Evolutionary conservation across 2,329 filamentous ascomycete genomes (phyloP), one percentile per base, ranked within the genome.

Genomic region (Apiospora aurea): DNA sequence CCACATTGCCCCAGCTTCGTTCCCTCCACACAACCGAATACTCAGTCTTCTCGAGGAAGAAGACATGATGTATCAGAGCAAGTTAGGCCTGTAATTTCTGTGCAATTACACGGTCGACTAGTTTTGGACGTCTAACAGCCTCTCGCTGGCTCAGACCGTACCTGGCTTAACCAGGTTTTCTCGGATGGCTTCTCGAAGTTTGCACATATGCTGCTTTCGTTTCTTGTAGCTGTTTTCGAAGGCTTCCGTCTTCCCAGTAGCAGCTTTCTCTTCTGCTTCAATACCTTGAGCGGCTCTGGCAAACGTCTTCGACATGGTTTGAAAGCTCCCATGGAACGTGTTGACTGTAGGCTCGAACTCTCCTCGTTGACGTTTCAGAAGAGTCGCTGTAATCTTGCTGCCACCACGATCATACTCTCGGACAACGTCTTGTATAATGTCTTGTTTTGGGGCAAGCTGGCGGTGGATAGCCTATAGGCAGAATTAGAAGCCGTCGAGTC

Each of bases 371-470:
- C 70, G 49, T 13, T 49, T 18, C 16, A 69, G 18, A 5, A 64
- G 29, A 10, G n/a, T 47, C 14, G 70, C 38, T 16, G 51, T 44
- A 69, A 71, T 29, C 51, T 47, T 71, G 21, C 34, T 53, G 10
- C 70, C 49, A 49, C 61, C 61, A 2, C 8, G 26, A 26, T 38
- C 64, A 53, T 71, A 71, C 46, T 71, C 70, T 16, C 49, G 24
- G 5, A 66, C 26, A 14, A 69, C 29, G 13, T 26, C 41, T 6
- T 61, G 24, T 4, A 72, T 51, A 26, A 44, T 41, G 2, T n/a
- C 49, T 41, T 64, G 67, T 29, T 69, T 72, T 16, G 71, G 41
- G 8, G 26, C 21, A 10, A 72, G 51, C n/a, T 69, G 47, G 10
- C 71, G 67, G 18, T 69, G 67, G n/a, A 72, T 44, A 1, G 26